Base-by-base conservation (phyloP, 2,329 filamentous ascomycete species). In the Daldinia sp. region DNA sequence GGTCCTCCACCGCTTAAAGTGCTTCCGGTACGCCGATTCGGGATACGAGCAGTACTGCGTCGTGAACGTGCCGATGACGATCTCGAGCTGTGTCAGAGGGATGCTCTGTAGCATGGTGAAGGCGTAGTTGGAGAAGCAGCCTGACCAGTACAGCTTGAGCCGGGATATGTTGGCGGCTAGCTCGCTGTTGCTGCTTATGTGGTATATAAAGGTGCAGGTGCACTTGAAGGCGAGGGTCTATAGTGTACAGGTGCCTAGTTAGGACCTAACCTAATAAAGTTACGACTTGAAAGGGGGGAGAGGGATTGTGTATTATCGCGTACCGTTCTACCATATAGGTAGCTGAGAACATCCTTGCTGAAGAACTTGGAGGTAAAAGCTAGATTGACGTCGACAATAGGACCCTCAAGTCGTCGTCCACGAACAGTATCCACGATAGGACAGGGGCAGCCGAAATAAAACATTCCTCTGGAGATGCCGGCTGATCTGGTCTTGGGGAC, bases 331-430 rank as follows among this genome's bases (percentile, higher is more conserved):
- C 23, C 15, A 2, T 28, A 48, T 23, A 48, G 15, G 12, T n/a
- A 48, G 13, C 9, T 2, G 23, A 48, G 44, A 2, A 48, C 6
- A 1, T 48, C 44, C 12, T 5, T 3, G 6, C 12, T 7, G 23
- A 48, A 48, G 44, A 28, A 48, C 23, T 48, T 48, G 44, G 20
- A 48, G 23, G 44, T 48, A 13, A 26, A 48, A 2, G 44, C 44
- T 48, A 48, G 12, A 28, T 48, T 48, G 2, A 10, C 28, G 23
- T 48, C 13, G 44, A 48, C 13, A 15, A 48, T 48, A 15, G 20
- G 20, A 2, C 20, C 20, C 20, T 3, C 0, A 7, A 1, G 1
- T n/a, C 44, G 44, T 7, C 0, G 0, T 4, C 23, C 12, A 6
- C 23, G 2, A n/a, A 15, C 6, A 3, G 20, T 2, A 13, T 3